phyloP scores from a whole-genome alignment of 1,284 basidiomycete species.

The Pseudozyma sp. region DNA sequence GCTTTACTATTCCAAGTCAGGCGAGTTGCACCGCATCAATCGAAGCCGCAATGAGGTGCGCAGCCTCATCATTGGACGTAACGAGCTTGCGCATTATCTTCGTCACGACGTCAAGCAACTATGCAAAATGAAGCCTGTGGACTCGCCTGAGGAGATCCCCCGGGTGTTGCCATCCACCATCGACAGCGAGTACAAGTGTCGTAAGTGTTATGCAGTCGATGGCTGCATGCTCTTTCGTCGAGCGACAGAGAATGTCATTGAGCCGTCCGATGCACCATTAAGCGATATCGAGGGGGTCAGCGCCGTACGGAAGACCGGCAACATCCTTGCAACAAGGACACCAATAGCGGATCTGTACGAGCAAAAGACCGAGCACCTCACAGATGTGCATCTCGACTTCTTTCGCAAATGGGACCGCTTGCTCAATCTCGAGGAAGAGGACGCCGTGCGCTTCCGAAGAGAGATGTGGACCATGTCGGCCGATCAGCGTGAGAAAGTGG shows the following conservation, averaged over 20 bases:
- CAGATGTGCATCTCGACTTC: conserved; percentile 77
- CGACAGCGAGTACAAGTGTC: conserved; percentile 82
- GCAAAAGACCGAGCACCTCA: conserved; percentile 84
- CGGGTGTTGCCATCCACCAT: conserved; percentile 78
- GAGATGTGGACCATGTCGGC: conserved; percentile 95
- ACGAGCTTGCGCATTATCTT: conserved; percentile 85
- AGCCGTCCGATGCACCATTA: conserved; percentile 24
- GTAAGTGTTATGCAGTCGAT: conserved; percentile 83
- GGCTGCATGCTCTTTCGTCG: conserved; percentile 94
- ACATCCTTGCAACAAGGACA: conserved; percentile 62
- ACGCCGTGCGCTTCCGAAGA: conserved; percentile 82
- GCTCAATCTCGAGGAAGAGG: conserved; percentile 88
- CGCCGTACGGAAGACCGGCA: conserved; percentile 4
- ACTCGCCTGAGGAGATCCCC: conserved; percentile 24
- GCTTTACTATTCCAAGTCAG: conserved; percentile 91
- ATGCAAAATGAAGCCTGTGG: conserved; percentile 15
- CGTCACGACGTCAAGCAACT: conserved; percentile 42
- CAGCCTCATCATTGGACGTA: conserved; percentile 82
- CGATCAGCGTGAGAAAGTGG: conserved; percentile 77
- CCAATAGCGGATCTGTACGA: conserved; percentile 81
- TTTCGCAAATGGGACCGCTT: conserved; percentile 92
- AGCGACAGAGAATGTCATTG: conserved; percentile 60
- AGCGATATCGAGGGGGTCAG: conserved; percentile 8
- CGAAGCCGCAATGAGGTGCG: conserved; percentile 83
- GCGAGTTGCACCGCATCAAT: conserved; percentile 85